Conservation (phyloP, 768 basidiomycete species). For the Sarcodon sp. region DNA sequence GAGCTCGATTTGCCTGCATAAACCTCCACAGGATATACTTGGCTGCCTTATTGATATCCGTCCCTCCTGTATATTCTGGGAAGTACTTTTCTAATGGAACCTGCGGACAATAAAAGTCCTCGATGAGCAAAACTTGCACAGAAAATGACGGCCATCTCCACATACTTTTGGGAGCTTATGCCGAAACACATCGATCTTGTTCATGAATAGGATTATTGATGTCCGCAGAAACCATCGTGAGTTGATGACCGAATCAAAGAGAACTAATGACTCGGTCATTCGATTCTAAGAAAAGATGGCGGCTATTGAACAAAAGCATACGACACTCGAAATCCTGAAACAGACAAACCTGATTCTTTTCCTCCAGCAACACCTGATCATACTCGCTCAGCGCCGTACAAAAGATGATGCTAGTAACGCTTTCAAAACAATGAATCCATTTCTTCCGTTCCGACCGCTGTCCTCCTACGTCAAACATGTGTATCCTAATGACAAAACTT, state of each 20-base stretch:
- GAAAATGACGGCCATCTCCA: not conserved
- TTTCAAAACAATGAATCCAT: slow-evolving; percentile 59
- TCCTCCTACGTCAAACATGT: slow-evolving; percentile 70
- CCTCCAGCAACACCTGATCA: slow-evolving; percentile 60
- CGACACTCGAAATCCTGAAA: slow-evolving; percentile 4
- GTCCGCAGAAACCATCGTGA: slow-evolving; percentile 65
- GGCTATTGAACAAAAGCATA: not conserved
- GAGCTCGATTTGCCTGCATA: slow-evolving; percentile 80
- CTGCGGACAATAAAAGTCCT: slow-evolving; percentile 16
- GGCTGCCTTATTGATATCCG: slow-evolving; percentile 88
- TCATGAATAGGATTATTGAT: slow-evolving; percentile 55
- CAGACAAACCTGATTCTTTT: slow-evolving; percentile 43
- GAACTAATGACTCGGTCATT: slow-evolving; percentile 60
- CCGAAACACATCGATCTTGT: slow-evolving; percentile 72
- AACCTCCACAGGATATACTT: slow-evolving; percentile 94
- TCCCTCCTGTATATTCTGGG: slow-evolving; percentile 80
- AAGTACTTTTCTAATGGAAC: slow-evolving; percentile 71
- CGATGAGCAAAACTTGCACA: not conserved
- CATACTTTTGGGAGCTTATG: slow-evolving; percentile 47
- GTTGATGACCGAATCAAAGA: slow-evolving; percentile 72
- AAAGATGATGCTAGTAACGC: slow-evolving; percentile 72
- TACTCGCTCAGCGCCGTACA: slow-evolving; percentile 68
- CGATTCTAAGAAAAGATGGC: slow-evolving; percentile 37
- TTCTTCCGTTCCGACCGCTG: slow-evolving; percentile 51
- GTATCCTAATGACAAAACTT: slow-evolving; percentile 22